Evolutionary conservation across 805 yeast species (phyloP), one percentile per base, ranked within the genome.

Genomic region (Nakazawaea wyomingensis): DNA sequence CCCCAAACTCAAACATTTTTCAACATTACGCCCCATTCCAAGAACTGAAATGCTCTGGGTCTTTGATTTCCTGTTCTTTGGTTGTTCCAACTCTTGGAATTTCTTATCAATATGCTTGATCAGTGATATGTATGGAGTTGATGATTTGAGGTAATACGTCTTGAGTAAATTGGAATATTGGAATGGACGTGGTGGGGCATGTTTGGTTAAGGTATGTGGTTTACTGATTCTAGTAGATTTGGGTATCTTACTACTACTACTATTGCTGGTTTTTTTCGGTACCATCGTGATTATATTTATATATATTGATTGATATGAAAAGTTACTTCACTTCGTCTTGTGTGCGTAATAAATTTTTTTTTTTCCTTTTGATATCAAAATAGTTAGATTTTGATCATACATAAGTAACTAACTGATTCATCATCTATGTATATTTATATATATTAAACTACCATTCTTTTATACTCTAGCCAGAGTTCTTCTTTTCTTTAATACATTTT

Each of bases 401-500:
- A n/a, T n/a, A n/a, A n/a, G n/a, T n/a, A n/a, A n/a, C n/a, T n/a
- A n/a, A n/a, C n/a, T n/a, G n/a, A n/a, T n/a, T n/a, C n/a, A n/a
- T n/a, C n/a, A n/a, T n/a, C n/a, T n/a, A n/a, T n/a, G n/a, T n/a
- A n/a, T n/a, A n/a, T n/a, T n/a, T n/a, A n/a, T n/a, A n/a, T n/a
- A n/a, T n/a, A n/a, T n/a, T n/a, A n/a, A n/a, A n/a, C n/a, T n/a
- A n/a, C n/a, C n/a, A n/a, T n/a, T n/a, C n/a, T n/a, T n/a, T 34
- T 39, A 40, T 22, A 40, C 28, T 18, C 29, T 39, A 16, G n/a
- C 29, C 34, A 11, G 4, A 9, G 10, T 18, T 56, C 68, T 69
- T 62, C 93, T 79, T 65, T 85, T 84, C 56, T 81, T 82, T 46
- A 91, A 71, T 24, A 93, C 93, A 57, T 93, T 93, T 63, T 93